Evolutionary conservation across 2,329 filamentous ascomycete species (phyloP), one percentile per base, ranked within the genome.

Genomic region (Microdochium bolleyi): DNA sequence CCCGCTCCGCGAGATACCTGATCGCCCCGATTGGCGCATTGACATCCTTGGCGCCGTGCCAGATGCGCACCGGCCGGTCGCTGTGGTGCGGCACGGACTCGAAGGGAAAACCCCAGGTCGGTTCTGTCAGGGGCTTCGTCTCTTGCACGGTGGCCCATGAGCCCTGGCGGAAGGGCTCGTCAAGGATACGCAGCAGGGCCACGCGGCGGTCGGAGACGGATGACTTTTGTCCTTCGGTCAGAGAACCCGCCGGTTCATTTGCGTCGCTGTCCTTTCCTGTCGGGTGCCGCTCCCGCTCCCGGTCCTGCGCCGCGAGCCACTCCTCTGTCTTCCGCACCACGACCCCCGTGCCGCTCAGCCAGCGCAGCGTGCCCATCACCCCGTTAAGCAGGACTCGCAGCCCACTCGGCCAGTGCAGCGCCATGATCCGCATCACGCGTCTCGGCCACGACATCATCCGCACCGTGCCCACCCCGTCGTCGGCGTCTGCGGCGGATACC

Each of bases 1-100:
- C 49, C 13, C 59, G 58, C 24, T 68, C 59, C 1, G 67, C 66
- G 61, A 73, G 64, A 50, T 67, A 70, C n/a, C 67, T 61, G 3
- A 70, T 62, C 60, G 65, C 63, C 21, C 52, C 53, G 10, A 69
- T 60, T 1, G 67, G 68, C 1, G 63, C 61, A 38, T 70, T 67
- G 11, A 24, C 51, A 27, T 70, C 68, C 19, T 61, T 55, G 1
- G 53, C 55, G 1, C 69, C 68, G 49, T 71, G 66, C 64, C 67
- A 70, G 5, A 67, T 62, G 22, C 57, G 53, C 32, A 71, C 52
- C 4, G 41, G 14, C 11, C 27, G n/a, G n/a, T n/a, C n/a, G 13
- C 55, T 52, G 8, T 59, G 56, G 44, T 58, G 64, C 5, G 54
- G 38, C 2, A 70, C 56, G 21, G 65, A 61, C 22, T 65, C 62